phyloP scores from a whole-genome alignment of 352 stramenopile genomes.

The Globisporangium okanoganense region DNA sequence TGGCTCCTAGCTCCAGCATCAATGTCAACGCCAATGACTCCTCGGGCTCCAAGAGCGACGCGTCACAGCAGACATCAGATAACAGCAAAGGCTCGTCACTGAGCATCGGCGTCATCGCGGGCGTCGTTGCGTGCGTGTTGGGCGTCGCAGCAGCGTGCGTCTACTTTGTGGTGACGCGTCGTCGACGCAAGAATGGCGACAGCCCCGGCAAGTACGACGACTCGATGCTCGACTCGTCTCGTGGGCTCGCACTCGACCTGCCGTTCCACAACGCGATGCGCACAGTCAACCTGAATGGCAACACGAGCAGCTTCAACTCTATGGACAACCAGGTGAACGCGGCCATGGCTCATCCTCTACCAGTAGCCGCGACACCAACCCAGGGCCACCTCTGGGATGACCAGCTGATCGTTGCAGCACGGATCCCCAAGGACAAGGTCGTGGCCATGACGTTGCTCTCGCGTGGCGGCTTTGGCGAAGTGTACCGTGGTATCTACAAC shows the following conservation, averaged over 20 bases:
- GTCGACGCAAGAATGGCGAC: neutral
- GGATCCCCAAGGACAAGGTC: constrained; percentile 31
- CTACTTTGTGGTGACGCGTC: neutral
- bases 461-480: constrained; percentile 40
- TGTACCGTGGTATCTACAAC: constrained; percentile 35
- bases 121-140: neutral
- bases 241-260: neutral
- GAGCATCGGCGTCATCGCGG: neutral
- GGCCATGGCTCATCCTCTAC: no score
- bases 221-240: neutral
- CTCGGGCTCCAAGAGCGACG: no score
- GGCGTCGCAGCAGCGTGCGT: neutral
- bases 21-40: no score
- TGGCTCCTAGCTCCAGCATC: no score
- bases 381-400: constrained; percentile 28
- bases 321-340: no score
- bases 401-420: constrained; percentile 24
- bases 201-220: neutral
- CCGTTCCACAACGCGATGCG: constrained; percentile 1
- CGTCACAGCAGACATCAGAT: no score
- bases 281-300: neutral
- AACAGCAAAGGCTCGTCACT: neutral
- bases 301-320: neutral
- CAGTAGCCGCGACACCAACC: neutral
- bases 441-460: constrained; percentile 17